These are phyloP conservation scores for Solanum tarijense DNA, from an alignment of 257 asterid genomes.

Conservation along the genomic window DNA sequence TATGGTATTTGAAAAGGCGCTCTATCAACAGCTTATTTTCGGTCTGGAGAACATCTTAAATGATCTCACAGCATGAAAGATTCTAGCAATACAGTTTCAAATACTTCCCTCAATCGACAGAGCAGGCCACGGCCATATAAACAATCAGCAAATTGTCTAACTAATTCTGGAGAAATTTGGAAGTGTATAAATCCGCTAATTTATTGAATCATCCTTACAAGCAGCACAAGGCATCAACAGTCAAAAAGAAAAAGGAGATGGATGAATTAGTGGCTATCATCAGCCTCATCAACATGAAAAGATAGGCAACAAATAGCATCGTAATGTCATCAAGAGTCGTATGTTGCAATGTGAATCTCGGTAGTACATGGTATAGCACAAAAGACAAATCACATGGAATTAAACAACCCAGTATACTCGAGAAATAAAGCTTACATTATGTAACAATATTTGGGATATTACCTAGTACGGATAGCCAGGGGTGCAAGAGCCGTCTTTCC, in stretches of 20 bases:
- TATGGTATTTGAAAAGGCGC: background rate
- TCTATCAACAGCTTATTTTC: background rate
- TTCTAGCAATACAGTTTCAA: background rate
- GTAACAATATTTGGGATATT: background rate
- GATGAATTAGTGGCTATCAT: background rate
- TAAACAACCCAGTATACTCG: background rate
- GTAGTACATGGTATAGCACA: background rate
- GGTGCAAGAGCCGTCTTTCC: conserved; percentile 60
- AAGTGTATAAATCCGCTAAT: background rate
- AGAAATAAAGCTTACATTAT: background rate
- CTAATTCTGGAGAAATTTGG: background rate
- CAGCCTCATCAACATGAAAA: background rate
- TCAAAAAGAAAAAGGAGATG: background rate
- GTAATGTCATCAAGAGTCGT: background rate
- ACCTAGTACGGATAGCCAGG: conserved; percentile 71
- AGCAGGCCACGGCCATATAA: background rate
- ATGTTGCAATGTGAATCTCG: background rate
- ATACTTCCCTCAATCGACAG: background rate
- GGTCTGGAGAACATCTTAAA: background rate
- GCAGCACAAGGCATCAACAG: background rate
- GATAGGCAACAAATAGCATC: background rate
- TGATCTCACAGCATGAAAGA: background rate
- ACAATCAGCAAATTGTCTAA: background rate
- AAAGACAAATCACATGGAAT: background rate
- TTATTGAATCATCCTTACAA: background rate